These are phyloP conservation scores for Breynia disticha DNA, from an alignment of 441 rosid species.

Conservation along the genomic window DNA sequence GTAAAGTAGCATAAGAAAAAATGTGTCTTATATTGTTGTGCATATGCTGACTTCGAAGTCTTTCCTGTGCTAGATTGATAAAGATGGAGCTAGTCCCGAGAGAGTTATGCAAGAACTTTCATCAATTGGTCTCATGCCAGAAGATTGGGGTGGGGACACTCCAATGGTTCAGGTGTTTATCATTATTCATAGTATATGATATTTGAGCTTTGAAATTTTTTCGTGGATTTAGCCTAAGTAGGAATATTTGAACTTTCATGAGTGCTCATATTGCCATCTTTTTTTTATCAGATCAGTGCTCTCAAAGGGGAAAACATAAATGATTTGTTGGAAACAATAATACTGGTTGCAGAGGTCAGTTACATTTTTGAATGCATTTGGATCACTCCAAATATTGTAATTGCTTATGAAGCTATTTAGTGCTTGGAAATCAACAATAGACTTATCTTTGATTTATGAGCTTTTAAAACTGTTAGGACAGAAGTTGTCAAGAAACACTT, in stretches of 20 bases:
- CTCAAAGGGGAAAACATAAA: conserved; percentile 78
- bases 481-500: too few species aligned
- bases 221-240: conserved; percentile 2
- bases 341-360: conserved; percentile 98
- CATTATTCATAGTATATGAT: conserved; percentile 7
- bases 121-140: conserved; percentile 90
- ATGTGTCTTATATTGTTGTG: conserved; percentile 17
- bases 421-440: too few species aligned
- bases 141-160: conserved; percentile 96
- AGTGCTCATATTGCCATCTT: neutral
- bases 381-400: neutral
- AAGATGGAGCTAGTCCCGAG: conserved; percentile 93
- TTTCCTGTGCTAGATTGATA: conserved; percentile 60
- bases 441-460: too few species aligned
- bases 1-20: conserved; percentile 4
- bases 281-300: conserved; percentile 77
- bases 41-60: conserved; percentile 13
- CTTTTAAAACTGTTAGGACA: too few species aligned
- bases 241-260: conserved; percentile 15
- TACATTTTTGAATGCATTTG: neutral
- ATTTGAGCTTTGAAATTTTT: conserved; percentile 15
- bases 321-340: conserved; percentile 84
- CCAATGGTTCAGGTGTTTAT: conserved; percentile 89
- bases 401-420: neutral
- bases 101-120: conserved; percentile 98